Base-by-base conservation (phyloP, 306 rosid species). In the Heteromeles arbutifolia region DNA sequence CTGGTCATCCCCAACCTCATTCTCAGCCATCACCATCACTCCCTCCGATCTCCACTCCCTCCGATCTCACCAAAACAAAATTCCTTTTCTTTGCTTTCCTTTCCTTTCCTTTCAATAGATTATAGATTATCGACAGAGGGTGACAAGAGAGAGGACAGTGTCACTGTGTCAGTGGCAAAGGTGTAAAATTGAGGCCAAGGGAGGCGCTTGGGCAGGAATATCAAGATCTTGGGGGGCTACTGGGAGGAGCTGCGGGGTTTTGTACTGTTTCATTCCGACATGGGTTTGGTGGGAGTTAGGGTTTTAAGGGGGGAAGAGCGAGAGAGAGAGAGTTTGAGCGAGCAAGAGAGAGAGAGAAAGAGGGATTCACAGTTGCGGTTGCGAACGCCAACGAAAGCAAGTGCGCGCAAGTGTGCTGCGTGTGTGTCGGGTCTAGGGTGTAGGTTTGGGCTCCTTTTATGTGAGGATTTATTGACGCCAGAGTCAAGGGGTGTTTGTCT, bases 11-110 rank as follows among this genome's bases (percentile, higher is more conserved):
- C 82, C 88, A 62, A 77, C 81, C 77, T 91, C 93, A 82, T 75
- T 87, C 18, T 92, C 99, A 70, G 84, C 96, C 90, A 75, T 87
- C 81, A 90, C 90, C 96, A 95, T 92, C 74, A 76, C 86, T 82
- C 75, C 61, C 70, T 78, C 28, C 58, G 63, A 73, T 80, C 88
- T 78, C 82, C 74, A 76, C 86, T 82, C 75, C 61, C 70, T 78
- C 28, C 58, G 63, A 73, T 80, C 88, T 78, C 82, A 62, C 76
- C 76, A 78, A 44, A 50, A 21, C 72, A 54, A 10, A 14, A 26
- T 25, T 10, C 28, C 52, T 67, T 25, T 59, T 8, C 8, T 59
- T 13, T 54, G 11, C 26, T 54, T 54, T 59, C 3, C 52, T 1
- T 64, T 64, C 6, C 24, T 14, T 45, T 45, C 53, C 53, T 48